phyloP scores from a whole-genome alignment of 768 basidiomycete species.

The Holtermannia corniformis region DNA sequence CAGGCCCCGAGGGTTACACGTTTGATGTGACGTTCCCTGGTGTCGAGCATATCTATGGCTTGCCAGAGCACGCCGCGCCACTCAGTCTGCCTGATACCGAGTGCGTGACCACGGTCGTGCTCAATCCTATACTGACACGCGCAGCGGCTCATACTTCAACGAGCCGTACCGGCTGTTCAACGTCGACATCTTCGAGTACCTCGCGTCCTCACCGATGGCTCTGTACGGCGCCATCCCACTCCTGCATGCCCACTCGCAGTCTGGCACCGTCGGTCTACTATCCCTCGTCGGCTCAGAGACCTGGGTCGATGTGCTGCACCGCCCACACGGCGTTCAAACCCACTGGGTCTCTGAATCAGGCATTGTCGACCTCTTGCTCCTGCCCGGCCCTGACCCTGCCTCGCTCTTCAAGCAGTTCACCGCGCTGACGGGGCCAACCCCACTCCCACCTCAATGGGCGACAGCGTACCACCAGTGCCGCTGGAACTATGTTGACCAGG shows the following conservation, averaged over 20 bases:
- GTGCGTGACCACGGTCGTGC: slow-evolving; percentile 2
- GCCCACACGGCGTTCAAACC: slow-evolving; percentile 52
- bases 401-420: slow-evolving; percentile 81
- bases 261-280: slow-evolving; percentile 83
- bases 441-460: slow-evolving; percentile 83
- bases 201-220: slow-evolving; percentile 53
- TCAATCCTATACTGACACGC: not conserved
- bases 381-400: slow-evolving; percentile 78
- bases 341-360: slow-evolving; percentile 99
- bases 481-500: slow-evolving; percentile 92
- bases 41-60: slow-evolving; percentile 84
- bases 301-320: slow-evolving; percentile 81
- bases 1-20: slow-evolving; percentile 89
- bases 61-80: slow-evolving; percentile 89
- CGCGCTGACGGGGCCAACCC: slow-evolving; percentile 69
- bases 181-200: slow-evolving; percentile 91
- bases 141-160: slow-evolving; percentile 63
- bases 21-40: slow-evolving; percentile 89
- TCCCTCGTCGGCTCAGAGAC: slow-evolving; percentile 82
- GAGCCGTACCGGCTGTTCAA: slow-evolving; percentile 96
- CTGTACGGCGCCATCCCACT: slow-evolving; percentile 88
- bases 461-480: slow-evolving; percentile 95
- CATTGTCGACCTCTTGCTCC: slow-evolving; percentile 84
- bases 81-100: slow-evolving; percentile 76
- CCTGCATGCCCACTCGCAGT: slow-evolving; percentile 81